Evolutionary conservation across 129 eudicot genomes (phyloP).

Genomic region (Tanacetum coccineum): DNA sequence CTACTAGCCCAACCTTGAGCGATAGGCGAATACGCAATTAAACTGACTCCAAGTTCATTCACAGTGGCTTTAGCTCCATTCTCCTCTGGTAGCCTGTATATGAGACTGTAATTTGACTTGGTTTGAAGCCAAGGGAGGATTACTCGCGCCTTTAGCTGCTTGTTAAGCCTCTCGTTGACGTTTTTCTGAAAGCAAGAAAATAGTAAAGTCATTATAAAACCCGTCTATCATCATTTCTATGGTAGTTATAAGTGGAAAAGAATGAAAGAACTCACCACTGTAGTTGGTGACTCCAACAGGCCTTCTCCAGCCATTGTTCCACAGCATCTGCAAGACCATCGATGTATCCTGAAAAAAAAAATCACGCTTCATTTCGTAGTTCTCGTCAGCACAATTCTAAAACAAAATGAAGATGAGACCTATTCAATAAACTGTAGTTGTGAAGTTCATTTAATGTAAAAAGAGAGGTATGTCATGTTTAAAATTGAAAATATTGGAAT

Average conservation of each 20-base stretch:
- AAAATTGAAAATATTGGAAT: not conserved
- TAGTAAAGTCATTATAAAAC: not conserved
- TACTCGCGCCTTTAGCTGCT: conserved; percentile 68
- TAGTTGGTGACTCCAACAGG: conserved; percentile 97
- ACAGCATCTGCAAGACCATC: conserved; percentile 99
- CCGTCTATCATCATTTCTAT: not conserved
- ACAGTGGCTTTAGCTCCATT: conserved; percentile 90
- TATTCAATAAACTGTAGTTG: not conserved
- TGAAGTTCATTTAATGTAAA: not conserved
- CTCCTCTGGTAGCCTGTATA: conserved; percentile 86
- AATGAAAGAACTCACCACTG: conserved; percentile 48
- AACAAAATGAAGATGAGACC: not conserved
- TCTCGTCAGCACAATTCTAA: not conserved
- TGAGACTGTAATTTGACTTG: conserved; percentile 99
- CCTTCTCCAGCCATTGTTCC: conserved; percentile 96
- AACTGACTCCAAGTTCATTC: conserved; percentile 89
- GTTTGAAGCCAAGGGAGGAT: conserved; percentile 94
- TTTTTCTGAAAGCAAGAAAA: conserved; percentile 57
- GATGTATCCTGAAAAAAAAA: conserved; percentile 70
- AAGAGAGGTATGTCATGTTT: not conserved
- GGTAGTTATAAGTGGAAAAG: not conserved
- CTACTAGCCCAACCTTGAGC: conserved; percentile 67
- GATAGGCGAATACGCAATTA: conserved; percentile 89
- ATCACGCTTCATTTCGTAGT: not conserved
- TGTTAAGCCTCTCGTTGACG: conserved; percentile 86